Base-by-base conservation (phyloP, 805 yeast species). In the Metschnikowia noctiluminum region DNA sequence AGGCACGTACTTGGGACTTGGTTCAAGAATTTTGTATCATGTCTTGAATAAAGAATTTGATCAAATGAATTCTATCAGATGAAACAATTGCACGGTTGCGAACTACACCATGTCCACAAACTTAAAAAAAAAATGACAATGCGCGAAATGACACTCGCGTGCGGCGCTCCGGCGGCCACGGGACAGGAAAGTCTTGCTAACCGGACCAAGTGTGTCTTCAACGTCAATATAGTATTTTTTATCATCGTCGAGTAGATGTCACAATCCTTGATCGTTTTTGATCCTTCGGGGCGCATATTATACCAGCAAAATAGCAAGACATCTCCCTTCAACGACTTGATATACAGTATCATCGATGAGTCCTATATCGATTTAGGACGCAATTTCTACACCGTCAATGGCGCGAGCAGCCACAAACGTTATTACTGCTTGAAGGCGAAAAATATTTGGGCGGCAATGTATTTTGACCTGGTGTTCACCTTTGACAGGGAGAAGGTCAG, bases 281-380 rank as follows among this genome's bases (percentile, higher is more conserved):
- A 57, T 40, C 61, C 69, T 7, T 66, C 73, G 2, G 77, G 77
- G 2, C 58, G 57, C 48, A 58, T 72, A 6, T 63, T 64, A 39
- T 72, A 70, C 51, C 75, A 66, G 55, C 58, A 50, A 56, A 71
- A 71, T 52, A 64, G 50, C 46, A 70, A 68, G 46, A 58, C 64
- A 38, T 53, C 64, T 13, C 73, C 74, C 2, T 72, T 72, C 59
- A 73, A 72, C 52, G 77, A 71, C 38, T 61, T 70, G 38, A 62
- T 72, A 26, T 55, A 62, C 35, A 52, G 61, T 39, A 52, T 71
- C 12, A 74, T 71, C 40, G 67, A 70, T 47, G 74, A 70, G 28
- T 61, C 69, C 3, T 60, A 55, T 38, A 60, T 59, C 6, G 70
- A 63, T 44, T 56, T 71, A 46, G 74, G 68, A 37, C 46, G 60